These are phyloP conservation scores for Mrakia gelida DNA, from an alignment of 768 basidiomycete species.

Conservation along the genomic window DNA sequence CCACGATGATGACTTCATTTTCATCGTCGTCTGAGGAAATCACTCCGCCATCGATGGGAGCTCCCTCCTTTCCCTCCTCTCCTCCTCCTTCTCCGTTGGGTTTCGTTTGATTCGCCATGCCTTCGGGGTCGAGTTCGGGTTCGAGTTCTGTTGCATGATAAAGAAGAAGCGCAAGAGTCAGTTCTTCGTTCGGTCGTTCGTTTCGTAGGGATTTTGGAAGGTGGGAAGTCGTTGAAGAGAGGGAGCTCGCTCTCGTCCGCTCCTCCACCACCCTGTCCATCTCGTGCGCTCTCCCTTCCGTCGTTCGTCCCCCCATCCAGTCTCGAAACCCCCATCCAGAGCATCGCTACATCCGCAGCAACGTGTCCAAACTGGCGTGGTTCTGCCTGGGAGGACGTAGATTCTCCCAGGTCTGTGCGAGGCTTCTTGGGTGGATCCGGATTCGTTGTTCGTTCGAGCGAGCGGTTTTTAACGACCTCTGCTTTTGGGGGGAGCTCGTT, in stretches of 20 bases:
- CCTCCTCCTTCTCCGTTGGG: neutral
- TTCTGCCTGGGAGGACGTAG: neutral
- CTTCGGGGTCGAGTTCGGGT: neutral
- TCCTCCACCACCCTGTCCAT: neutral
- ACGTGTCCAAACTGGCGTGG: neutral
- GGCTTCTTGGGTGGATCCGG: too few species aligned
- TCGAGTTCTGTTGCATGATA: neutral
- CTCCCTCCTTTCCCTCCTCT: neutral
- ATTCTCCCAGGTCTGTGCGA: neutral
- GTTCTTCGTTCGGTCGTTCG: neutral
- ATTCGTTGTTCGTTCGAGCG: neutral
- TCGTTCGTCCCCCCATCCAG: neutral
- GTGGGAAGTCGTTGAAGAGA: neutral
- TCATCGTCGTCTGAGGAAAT: neutral
- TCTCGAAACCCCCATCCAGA: neutral
- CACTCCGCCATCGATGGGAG: too few species aligned
- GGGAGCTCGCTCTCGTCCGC: neutral
- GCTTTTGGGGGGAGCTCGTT: too few species aligned
- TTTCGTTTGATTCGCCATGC: neutral
- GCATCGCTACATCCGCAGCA: neutral
- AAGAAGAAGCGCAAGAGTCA: neutral
- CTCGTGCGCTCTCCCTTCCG: neutral
- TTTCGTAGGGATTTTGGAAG: neutral
- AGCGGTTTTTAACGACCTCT: neutral
- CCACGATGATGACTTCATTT: neutral